A percentile compares a stretch with the other conserved stretches of the same genome.
Evolutionary conservation across 2,329 filamentous ascomycete species (phyloP).

Genomic region (Pseudogymnoascus sp.): DNA sequence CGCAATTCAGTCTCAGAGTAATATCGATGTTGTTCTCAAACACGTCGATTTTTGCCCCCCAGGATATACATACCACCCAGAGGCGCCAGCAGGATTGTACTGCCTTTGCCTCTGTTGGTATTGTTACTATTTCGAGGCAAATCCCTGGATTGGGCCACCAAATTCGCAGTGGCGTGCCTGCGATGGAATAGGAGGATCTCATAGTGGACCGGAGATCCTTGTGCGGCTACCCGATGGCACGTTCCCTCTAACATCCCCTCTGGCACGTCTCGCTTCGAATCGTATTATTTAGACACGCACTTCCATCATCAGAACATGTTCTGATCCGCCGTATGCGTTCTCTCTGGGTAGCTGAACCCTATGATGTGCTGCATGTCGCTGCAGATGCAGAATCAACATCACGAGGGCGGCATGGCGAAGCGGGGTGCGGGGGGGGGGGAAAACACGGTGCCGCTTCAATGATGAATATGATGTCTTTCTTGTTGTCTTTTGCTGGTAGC

Average conservation of each 20-base stretch:
- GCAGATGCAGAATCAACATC: not conserved
- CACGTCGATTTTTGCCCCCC: not conserved
- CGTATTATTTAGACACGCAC: not conserved
- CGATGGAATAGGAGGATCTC: not conserved
- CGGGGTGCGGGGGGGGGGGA: constrained; percentile 2
- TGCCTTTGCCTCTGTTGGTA: not conserved
- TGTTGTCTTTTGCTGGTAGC: not conserved
- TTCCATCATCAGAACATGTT: not conserved
- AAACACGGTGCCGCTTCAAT: constrained; percentile 3
- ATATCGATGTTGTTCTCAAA: not conserved
- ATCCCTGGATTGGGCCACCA: not conserved
- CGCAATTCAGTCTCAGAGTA: not conserved
- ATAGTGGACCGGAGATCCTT: not conserved
- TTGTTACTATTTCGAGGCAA: constrained; percentile 1
- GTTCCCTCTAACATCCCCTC: not conserved
- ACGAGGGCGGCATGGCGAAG: not conserved
- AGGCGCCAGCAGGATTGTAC: not conserved
- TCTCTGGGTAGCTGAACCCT: not conserved
- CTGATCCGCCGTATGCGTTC: not conserved
- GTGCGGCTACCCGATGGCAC: not conserved
- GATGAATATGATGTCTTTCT: not conserved
- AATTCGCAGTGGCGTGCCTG: not conserved
- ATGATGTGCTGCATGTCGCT: constrained; percentile 1
- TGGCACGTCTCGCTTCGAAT: not conserved
- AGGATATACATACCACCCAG: not conserved